phyloP scores from a whole-genome alignment of 2,329 filamentous ascomycete species.

The Dactylella cylindrospora region DNA sequence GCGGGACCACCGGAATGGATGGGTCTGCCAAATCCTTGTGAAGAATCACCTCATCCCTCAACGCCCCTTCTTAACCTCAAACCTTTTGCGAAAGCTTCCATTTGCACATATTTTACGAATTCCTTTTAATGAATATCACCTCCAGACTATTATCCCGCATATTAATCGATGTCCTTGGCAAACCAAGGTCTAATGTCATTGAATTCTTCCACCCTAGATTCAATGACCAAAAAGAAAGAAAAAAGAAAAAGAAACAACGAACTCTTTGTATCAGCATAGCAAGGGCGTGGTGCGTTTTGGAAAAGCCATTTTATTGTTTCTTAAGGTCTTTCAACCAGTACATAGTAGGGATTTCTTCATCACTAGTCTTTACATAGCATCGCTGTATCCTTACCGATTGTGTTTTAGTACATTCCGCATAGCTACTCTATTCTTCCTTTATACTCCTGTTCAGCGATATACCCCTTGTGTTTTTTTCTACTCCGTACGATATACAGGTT shows the following conservation, averaged over 20 bases:
- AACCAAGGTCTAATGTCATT: not conserved
- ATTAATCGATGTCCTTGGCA: not conserved
- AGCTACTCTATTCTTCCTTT: no score
- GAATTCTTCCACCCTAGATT: no score
- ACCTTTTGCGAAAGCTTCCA: slow-evolving; percentile 23
- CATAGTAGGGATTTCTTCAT: slow-evolving; percentile 1
- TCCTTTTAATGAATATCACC: slow-evolving; percentile 9
- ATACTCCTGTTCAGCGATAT: no score
- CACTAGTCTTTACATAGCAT: slow-evolving; percentile 3
- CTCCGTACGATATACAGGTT: no score
- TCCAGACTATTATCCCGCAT: not conserved
- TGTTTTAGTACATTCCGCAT: slow-evolving; percentile 1
- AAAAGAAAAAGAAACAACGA: slow-evolving; percentile 11
- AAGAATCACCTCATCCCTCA: not conserved
- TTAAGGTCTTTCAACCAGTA: slow-evolving; percentile 14
- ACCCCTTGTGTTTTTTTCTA: no score
- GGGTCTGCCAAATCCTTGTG: no score
- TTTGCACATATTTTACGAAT: slow-evolving; percentile 37
- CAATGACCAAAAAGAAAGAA: no score
- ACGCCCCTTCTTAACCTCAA: not conserved
- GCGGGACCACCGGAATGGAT: no score
- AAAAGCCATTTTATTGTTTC: no score
- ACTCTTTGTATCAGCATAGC: slow-evolving; percentile 38
- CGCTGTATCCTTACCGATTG: slow-evolving; percentile 3
- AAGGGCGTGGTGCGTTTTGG: slow-evolving; percentile 31